A percentile compares a stretch with the other conserved stretches of the same genome.
phyloP scores from a whole-genome alignment of 2,329 filamentous ascomycete genomes.

The Talaromyces verruculosus region DNA sequence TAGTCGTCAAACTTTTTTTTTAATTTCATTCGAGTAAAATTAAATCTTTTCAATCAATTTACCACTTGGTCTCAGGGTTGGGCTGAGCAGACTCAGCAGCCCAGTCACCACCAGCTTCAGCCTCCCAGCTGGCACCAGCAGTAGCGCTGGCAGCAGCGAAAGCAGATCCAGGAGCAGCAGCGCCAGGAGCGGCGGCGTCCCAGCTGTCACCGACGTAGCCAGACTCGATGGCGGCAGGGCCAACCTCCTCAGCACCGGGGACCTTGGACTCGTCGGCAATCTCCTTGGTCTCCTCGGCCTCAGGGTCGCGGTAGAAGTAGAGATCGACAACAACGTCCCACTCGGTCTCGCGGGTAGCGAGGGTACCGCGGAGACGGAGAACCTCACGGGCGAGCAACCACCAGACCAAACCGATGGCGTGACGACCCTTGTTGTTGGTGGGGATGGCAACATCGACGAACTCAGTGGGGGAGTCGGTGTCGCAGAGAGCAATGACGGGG shows the following conservation, averaged over 20 bases:
- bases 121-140: conserved; percentile 68
- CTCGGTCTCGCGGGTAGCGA: conserved; percentile 90
- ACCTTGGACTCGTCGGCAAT: conserved; percentile 77
- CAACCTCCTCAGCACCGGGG: conserved; percentile 80
- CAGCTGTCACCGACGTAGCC: conserved; percentile 79
- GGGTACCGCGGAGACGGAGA: conserved; percentile 95
- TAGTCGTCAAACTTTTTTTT: conserved; percentile 13
- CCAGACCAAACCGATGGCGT: conserved; percentile 98
- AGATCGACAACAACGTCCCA: conserved; percentile 99
- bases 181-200: conserved; percentile 69
- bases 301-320: conserved; percentile 99
- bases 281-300: conserved; percentile 99
- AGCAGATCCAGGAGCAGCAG: conserved; percentile 62
- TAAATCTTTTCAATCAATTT: conserved; percentile 26
- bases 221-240: conserved; percentile 71
- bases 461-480: conserved; percentile 99
- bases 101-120: conserved; percentile 53
- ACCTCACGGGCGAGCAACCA: conserved; percentile 99
- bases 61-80: conserved; percentile 41
- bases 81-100: conserved; percentile 49
- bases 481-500: conserved; percentile 97
- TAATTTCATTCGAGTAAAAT: conserved; percentile 3
- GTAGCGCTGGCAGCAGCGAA: conserved; percentile 68
- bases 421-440: conserved; percentile 99
- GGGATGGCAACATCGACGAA: conserved; percentile 99